phyloP scores from a whole-genome alignment of 495 filamentous ascomycete genomes.

The Eremomyces bilateralis region DNA sequence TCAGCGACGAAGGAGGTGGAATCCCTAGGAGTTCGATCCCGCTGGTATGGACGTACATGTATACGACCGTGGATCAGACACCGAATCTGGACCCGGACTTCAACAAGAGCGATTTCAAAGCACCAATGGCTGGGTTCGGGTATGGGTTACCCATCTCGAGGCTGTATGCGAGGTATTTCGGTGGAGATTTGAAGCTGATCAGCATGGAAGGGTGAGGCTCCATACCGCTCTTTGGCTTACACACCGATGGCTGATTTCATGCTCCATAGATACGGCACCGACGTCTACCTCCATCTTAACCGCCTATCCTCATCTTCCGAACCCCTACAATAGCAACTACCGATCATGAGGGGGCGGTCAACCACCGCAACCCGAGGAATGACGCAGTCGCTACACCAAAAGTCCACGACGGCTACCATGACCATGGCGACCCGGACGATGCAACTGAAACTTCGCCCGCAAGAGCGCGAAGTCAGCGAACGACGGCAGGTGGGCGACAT shows the following conservation, averaged over 20 bases:
- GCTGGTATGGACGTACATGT: constrained; percentile 99
- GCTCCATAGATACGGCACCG: constrained; percentile 70
- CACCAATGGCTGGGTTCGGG: constrained; percentile 95
- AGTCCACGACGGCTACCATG: constrained; percentile 2
- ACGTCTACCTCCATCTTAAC: constrained; percentile 96
- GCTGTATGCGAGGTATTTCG: constrained; percentile 91
- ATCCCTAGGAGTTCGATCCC: constrained; percentile 83
- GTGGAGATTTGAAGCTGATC: constrained; percentile 88
- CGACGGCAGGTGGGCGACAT: constrained; percentile 74
- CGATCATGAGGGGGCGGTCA: constrained; percentile 64
- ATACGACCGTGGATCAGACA: constrained; percentile 91
- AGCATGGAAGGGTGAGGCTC: constrained; percentile 93
- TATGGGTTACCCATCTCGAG: constrained; percentile 87
- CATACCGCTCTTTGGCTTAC: background rate
- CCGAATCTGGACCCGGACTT: constrained; percentile 92
- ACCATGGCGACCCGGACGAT: constrained; percentile 20
- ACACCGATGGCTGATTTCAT: background rate
- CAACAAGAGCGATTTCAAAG: constrained; percentile 98
- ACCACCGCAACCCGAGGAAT: constrained; percentile 49
- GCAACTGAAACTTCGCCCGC: constrained; percentile 31
- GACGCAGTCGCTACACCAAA: constrained; percentile 26
- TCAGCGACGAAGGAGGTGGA: constrained; percentile 88
- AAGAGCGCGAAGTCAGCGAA: constrained; percentile 50
- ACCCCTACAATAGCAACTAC: constrained; percentile 93
- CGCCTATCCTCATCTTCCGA: constrained; percentile 86